These are phyloP conservation scores for Digitaria exilis DNA, from an alignment of 202 grass and related monocot genomes.

Conservation along the genomic window DNA sequence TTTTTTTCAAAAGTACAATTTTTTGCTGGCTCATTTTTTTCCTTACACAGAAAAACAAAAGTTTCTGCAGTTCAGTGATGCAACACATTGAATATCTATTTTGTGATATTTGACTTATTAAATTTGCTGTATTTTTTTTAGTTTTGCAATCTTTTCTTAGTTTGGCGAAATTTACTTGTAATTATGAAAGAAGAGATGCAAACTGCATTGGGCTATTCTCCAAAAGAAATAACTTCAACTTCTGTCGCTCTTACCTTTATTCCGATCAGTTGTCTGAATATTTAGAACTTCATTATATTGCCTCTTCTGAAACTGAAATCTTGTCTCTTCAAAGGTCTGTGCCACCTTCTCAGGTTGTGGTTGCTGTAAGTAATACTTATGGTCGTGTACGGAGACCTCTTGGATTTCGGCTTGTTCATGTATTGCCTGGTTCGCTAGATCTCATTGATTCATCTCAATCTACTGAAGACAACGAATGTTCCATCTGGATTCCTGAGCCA, in stretches of 20 bases:
- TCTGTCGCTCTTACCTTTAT: background rate
- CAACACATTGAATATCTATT: slow-evolving; percentile 1
- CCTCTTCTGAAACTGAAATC: slow-evolving; percentile 37
- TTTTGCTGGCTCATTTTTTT: background rate
- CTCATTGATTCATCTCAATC: slow-evolving; percentile 27
- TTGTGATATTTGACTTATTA: background rate
- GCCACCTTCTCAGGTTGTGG: slow-evolving; percentile 93
- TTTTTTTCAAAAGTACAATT: background rate
- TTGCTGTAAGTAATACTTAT: slow-evolving; percentile 94
- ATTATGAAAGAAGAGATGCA: background rate
- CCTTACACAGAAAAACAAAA: background rate
- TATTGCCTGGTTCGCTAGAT: slow-evolving; percentile 54
- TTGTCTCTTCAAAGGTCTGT: slow-evolving; percentile 62
- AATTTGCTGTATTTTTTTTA: background rate
- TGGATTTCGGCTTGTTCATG: slow-evolving; percentile 79
- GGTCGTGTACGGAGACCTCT: slow-evolving; percentile 88
- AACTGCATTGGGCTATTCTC: background rate
- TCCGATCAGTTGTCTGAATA: background rate
- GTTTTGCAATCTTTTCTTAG: background rate
- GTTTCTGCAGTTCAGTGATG: background rate
- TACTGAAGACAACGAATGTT: slow-evolving; percentile 65
- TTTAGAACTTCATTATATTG: slow-evolving; percentile 14
- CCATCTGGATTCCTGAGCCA: slow-evolving; percentile 90
- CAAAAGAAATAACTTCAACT: slow-evolving; percentile 3
- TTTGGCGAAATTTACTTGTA: background rate